These are phyloP conservation scores for Elsinoe batatas DNA, from an alignment of 2,329 filamentous ascomycete genomes.

Conservation along the genomic window DNA sequence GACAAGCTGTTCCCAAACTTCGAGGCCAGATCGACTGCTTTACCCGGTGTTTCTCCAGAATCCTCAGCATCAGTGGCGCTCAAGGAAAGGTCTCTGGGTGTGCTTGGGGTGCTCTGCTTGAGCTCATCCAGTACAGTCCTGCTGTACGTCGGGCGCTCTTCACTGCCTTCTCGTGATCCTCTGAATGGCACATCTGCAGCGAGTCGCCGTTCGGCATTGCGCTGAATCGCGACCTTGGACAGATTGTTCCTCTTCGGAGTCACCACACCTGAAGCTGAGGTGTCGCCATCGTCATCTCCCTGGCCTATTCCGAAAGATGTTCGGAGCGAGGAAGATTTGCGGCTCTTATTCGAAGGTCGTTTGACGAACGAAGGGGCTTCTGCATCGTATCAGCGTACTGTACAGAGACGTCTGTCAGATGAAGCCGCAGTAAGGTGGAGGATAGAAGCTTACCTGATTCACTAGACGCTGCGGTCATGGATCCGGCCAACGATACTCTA, in stretches of 20 bases:
- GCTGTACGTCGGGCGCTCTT: constrained; percentile 67
- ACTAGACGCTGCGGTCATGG: constrained; percentile 19
- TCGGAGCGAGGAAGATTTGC: constrained; percentile 64
- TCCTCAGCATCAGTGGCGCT: constrained; percentile 30
- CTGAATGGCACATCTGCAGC: constrained; percentile 38
- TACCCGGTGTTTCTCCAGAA: constrained; percentile 35
- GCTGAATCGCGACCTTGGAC: constrained; percentile 55
- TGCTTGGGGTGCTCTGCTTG: constrained; percentile 74
- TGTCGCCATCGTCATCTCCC: constrained; percentile 45
- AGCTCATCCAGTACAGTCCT: constrained; percentile 80
- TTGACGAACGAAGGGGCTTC: constrained; percentile 38
- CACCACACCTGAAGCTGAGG: constrained; percentile 41
- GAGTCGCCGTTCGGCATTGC: constrained; percentile 50
- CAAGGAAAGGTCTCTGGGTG: constrained; percentile 52
- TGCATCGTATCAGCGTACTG: constrained; percentile 19
- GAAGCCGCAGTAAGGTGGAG: not conserved
- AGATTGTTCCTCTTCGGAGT: constrained; percentile 55
- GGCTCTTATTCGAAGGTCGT: constrained; percentile 43
- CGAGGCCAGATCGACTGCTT: constrained; percentile 36
- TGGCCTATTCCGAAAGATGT: constrained; percentile 66
- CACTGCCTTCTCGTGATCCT: constrained; percentile 45
- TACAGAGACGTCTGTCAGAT: constrained; percentile 16
- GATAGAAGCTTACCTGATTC: constrained; percentile 33
- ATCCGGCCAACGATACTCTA: constrained; percentile 13
- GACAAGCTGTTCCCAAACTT: constrained; percentile 46